Evolutionary conservation across 345 rosid species (phyloP).

Genomic region (Microthlaspi erraticum): DNA sequence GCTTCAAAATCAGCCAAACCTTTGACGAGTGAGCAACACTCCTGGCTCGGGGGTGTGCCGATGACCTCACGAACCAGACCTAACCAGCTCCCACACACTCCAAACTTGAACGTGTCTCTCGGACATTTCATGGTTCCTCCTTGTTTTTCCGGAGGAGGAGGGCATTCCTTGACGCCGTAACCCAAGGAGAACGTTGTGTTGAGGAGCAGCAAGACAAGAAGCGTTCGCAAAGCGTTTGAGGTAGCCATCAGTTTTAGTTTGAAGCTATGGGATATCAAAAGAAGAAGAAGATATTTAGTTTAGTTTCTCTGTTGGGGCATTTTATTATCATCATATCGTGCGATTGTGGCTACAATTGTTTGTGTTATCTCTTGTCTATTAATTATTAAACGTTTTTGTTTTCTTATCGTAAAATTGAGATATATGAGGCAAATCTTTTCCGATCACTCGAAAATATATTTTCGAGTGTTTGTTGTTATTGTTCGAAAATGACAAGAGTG

Average conservation of each 20-base stretch:
- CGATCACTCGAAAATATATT: neutral
- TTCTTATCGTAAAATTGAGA: conserved; percentile 6
- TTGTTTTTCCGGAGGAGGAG: conserved; percentile 33
- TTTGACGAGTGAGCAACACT: conserved; percentile 67
- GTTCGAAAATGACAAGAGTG: conserved; percentile 5
- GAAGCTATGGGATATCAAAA: conserved; percentile 13
- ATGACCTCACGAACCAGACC: conserved; percentile 67
- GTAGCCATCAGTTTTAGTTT: conserved; percentile 17
- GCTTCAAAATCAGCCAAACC: conserved; percentile 93
- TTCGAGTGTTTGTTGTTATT: neutral
- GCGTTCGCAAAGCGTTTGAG: conserved; percentile 21
- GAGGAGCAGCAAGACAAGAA: conserved; percentile 42
- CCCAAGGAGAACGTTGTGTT: conserved; percentile 44
- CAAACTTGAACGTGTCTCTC: conserved; percentile 64
- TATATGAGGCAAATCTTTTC: neutral
- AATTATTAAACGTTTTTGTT: conserved; percentile 4
- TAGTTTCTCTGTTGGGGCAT: conserved; percentile 9
- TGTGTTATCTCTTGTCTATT: conserved; percentile 27
- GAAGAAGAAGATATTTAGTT: conserved; percentile 10
- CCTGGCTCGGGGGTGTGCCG: conserved; percentile 71
- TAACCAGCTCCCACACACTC: conserved; percentile 83
- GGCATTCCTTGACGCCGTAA: conserved; percentile 44
- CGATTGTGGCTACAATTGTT: conserved; percentile 32
- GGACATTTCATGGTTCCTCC: conserved; percentile 49
- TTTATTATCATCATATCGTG: conserved; percentile 8